Base-by-base conservation (phyloP, 768 basidiomycete genomes). In the Cytidiella melzeri region DNA sequence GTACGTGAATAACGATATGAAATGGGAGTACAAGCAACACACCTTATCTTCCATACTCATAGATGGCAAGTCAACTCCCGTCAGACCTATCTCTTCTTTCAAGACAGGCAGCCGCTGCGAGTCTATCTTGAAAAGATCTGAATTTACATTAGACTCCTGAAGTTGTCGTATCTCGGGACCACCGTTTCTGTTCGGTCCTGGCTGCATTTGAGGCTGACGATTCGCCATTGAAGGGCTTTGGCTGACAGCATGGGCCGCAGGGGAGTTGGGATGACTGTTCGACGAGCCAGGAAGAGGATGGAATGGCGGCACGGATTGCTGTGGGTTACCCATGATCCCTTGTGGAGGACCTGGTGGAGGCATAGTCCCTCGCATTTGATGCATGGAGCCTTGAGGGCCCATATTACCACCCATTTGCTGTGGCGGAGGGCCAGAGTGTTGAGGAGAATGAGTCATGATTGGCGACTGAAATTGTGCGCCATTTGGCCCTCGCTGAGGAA, bases 1-100 rank as follows among this genome's bases (percentile, higher is more conserved):
- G 36, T 18, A 15, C 3, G 11, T 26, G 13, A 28, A 44, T 23
- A 7, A 48, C 10, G 25, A 45, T 34, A 30, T 42, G 39, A 13
- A 20, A n/a, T 25, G 43, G 44, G 51, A 60, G 50, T 30, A 34
- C 41, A 23, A 26, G 1, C 23, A 20, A 50, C 66, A 38, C 53
- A 84, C 85, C 76, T 85, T 87, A n/a, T 87, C 85, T 0, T 69
- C 65, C n/a, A 59, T 25, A 28, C 69, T 73, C 54, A 83, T 60
- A 13, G 64, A 53, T 2, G 50, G 55, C 0, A 71, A 28, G 11
- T 81, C 77, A 62, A 76, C 82, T 21, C 77, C 75, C 1, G 45
- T 59, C 1, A 75, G 12, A 5, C 73, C 73, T 23, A 73, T 38
- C 13, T 80, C 80, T 20, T 57, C 53, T 60, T 70, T 78, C 48